A percentile compares a stretch with the other conserved stretches of the same genome.
These are phyloP conservation scores for Zasmidium angulare DNA, from an alignment of 2,329 filamentous ascomycete species.

Conservation along the genomic window DNA sequence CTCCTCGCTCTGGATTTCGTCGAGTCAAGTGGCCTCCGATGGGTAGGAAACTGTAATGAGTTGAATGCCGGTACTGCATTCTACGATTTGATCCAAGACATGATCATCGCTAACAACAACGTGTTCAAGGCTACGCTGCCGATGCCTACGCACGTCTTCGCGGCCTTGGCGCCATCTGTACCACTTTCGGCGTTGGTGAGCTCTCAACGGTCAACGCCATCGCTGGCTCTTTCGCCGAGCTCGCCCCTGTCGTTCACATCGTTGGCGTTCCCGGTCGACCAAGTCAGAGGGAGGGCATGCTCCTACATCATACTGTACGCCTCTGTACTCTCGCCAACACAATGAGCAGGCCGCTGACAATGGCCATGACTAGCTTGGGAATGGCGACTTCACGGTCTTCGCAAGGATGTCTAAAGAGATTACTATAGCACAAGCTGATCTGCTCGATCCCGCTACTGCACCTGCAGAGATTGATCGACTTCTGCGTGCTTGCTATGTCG, in stretches of 20 bases:
- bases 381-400: conserved; percentile 77
- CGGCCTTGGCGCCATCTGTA: conserved; percentile 51
- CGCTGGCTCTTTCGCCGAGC: conserved; percentile 44
- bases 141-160: conserved; percentile 59
- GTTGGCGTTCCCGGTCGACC: conserved; percentile 26
- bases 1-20: conserved; percentile 57
- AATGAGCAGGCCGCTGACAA: neutral
- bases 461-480: conserved; percentile 75
- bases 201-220: conserved; percentile 47
- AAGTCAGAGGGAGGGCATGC: conserved; percentile 30
- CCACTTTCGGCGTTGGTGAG: conserved; percentile 61
- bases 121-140: conserved; percentile 50
- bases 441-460: conserved; percentile 68
- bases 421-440: conserved; percentile 68
- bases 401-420: conserved; percentile 72
- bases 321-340: neutral
- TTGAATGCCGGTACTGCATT: conserved; percentile 53
- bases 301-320: conserved; percentile 46
- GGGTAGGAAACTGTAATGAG: conserved; percentile 64
- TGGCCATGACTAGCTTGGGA: neutral
- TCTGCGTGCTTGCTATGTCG: conserved; percentile 70
- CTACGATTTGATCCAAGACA: neutral
- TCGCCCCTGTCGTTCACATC: conserved; percentile 46
- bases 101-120: neutral
- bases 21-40: conserved; percentile 54